Base-by-base conservation (phyloP, 495 filamentous ascomycete species). In the Penicillium robsamsonii region DNA sequence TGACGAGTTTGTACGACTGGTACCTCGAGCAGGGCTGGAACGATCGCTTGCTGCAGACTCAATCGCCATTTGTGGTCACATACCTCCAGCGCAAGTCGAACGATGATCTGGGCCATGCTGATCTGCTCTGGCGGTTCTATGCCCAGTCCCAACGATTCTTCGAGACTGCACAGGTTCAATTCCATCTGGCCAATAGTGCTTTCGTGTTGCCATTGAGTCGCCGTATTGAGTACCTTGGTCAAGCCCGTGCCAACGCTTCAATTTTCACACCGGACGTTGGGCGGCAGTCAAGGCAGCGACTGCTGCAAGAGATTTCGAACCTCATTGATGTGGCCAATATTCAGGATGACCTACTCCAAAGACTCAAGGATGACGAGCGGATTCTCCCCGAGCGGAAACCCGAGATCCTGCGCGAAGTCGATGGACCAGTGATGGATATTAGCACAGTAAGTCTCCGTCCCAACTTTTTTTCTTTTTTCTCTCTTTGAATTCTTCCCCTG, bases 1-100 rank as follows among this genome's bases (percentile, higher is more conserved):
- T 97, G 69, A 93, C 89, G 27, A 87, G 91, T 60, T 79, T 99
- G 49, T 99, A 97, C 67, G 94, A 97, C 56, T 99, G 95, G 95
- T 97, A 97, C 69, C 81, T 96, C 41, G 71, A 79, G 33, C 86
- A 92, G 65, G 86, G 87, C 35, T 90, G 88, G 83, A 86, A 77
- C 25, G 90, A 97, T 50, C 86, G 90, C 4, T 79, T 99, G 37
- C 83, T 99, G 9, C 84, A 86, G 45, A 88, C 92, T 37, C 77
- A 90, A 50, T 96, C 94, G 12, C 81, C 85, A 0, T 89, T 89
- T 63, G 90, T 97, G 31, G 83, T 93, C 25, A 85, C 82, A n/a
- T 99, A 96, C 68, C 83, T 99, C 3, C 76, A 88, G 58, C 83
- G 87, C 46, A 87, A 87, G 43, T 85, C 89, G 4, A 67, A 72